Conservation (phyloP, 805 yeast genomes). For the Cyberlindnera mycetangii region DNA sequence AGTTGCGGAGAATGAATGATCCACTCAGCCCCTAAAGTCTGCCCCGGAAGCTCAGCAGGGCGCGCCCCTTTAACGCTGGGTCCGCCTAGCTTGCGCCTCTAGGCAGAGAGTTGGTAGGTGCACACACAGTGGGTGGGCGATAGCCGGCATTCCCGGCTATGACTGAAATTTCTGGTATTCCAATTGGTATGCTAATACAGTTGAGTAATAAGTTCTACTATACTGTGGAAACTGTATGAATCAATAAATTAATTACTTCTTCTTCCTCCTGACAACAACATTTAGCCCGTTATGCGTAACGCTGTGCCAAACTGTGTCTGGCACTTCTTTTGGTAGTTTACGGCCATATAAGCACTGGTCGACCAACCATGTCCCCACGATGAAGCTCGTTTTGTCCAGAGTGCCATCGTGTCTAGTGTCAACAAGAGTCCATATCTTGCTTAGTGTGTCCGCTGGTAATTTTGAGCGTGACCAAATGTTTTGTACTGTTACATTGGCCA, state of each 20-base stretch:
- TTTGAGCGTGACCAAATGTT: conserved; percentile 80
- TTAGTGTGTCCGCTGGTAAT: conserved; percentile 58
- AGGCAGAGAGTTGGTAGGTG: too few relatives aligned
- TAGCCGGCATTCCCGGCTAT: background rate
- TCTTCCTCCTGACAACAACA: conserved; percentile 27
- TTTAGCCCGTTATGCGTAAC: conserved; percentile 48
- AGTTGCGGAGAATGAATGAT: background rate
- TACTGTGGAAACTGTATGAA: too few relatives aligned
- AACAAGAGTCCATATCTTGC: conserved; percentile 69
- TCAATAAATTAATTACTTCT: conserved; percentile 9
- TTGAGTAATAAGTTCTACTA: too few relatives aligned
- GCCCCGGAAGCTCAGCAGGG: background rate
- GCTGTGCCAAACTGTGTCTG: conserved; percentile 76
- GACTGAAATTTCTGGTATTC: conserved; percentile 1
- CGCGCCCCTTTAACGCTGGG: too few relatives aligned
- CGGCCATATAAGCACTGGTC: conserved; percentile 95
- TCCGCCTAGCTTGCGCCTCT: too few relatives aligned
- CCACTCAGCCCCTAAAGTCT: background rate
- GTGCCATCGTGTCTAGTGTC: conserved; percentile 68
- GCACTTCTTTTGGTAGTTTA: conserved; percentile 73
- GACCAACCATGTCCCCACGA: conserved; percentile 97
- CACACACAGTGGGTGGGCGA: background rate
- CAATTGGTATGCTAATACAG: too few relatives aligned
- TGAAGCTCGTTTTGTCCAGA: conserved; percentile 73
- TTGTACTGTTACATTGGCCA: conserved; percentile 53